These are phyloP conservation scores for Fusarium pininemorale DNA, from an alignment of 2,329 filamentous ascomycete genomes.

Conservation along the genomic window DNA sequence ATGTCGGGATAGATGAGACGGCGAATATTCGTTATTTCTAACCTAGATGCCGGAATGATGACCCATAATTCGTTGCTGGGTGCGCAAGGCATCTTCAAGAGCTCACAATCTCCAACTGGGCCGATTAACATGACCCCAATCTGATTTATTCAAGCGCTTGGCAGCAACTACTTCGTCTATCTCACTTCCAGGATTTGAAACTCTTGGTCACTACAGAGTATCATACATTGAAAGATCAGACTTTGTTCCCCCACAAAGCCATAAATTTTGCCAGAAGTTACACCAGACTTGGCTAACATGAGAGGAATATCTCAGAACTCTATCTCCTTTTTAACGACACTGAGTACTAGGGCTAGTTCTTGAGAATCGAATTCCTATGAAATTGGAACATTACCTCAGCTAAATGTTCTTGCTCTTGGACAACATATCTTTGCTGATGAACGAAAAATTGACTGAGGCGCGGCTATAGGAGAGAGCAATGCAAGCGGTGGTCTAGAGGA, in stretches of 20 bases:
- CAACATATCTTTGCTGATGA: too few relatives aligned
- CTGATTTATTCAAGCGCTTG: not conserved
- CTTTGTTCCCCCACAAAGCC: too few relatives aligned
- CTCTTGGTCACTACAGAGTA: not conserved
- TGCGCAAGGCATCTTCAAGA: not conserved
- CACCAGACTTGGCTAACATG: not conserved
- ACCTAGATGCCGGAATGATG: rapidly evolving
- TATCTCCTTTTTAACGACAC: not conserved
- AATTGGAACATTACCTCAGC: not conserved
- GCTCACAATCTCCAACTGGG: not conserved
- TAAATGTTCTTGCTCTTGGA: not conserved
- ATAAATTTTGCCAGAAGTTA: too few relatives aligned
- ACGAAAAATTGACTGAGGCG: too few relatives aligned
- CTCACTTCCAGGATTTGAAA: not conserved
- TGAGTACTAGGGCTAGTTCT: not conserved
- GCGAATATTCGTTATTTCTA: not conserved
- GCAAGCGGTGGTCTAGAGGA: rapidly evolving
- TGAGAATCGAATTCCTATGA: not conserved
- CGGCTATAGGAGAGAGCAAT: rapidly evolving
- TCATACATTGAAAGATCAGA: too few relatives aligned
- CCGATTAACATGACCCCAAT: not conserved
- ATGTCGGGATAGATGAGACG: not conserved
- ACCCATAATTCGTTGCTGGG: not conserved
- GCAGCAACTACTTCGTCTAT: not conserved
- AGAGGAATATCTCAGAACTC: not conserved